Conservation (phyloP, 768 basidiomycete species). For the Glaciozyma antarctica region DNA sequence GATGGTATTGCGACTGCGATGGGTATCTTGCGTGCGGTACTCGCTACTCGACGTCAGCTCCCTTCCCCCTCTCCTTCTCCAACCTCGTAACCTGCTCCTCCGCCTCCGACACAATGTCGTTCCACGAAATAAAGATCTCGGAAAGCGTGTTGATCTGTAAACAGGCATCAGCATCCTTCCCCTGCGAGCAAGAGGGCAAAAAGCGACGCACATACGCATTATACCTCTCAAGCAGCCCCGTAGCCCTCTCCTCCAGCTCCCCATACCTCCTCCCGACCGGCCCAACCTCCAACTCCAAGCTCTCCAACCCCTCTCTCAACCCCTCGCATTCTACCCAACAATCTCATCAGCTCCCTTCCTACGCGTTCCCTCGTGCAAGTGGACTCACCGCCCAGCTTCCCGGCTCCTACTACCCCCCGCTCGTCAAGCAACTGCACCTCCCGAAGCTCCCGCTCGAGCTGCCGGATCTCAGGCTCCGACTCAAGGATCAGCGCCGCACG, state of each 20-base stretch:
- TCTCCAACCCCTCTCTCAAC: conserved; percentile 7
- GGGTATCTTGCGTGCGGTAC: too few relatives aligned
- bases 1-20: too few relatives aligned
- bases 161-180: background rate
- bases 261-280: conserved; percentile 28
- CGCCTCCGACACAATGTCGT: conserved; percentile 24
- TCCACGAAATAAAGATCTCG: conserved; percentile 32
- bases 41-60: conserved; percentile 7
- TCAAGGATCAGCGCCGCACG: conserved; percentile 32
- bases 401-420: conserved; percentile 18
- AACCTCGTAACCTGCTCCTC: conserved; percentile 22
- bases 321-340: conserved; percentile 19
- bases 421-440: conserved; percentile 26
- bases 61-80: conserved; percentile 13
- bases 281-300: conserved; percentile 9
- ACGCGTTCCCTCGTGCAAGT: too few relatives aligned
- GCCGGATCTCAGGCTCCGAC: conserved; percentile 24
- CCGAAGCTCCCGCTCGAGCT: conserved; percentile 30
- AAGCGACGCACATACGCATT: conserved; percentile 24
- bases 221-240: conserved; percentile 10
- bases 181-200: too few relatives aligned
- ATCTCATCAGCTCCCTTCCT: background rate
- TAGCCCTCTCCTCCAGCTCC: conserved; percentile 10
- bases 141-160: conserved; percentile 31
- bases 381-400: conserved; percentile 24